Evolutionary conservation across 1,139 yeast species (phyloP), one percentile per base, ranked within the genome.

Genomic region (Kazachstania sp.): DNA sequence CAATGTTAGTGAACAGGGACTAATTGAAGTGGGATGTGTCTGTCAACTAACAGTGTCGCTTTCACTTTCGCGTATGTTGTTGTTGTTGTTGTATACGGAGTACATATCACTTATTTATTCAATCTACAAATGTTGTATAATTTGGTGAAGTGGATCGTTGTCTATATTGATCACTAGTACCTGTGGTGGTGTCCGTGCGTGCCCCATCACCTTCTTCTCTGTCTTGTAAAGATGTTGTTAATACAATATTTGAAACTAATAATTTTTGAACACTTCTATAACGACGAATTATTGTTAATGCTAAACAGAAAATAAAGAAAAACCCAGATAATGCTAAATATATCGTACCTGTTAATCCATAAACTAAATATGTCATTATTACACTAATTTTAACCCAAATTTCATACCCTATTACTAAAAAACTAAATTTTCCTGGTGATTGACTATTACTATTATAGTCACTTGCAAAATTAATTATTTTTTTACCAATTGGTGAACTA

Each of bases 261-360:
- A 61, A 50, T 18, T 49, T 41, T 20, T 53, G 59, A 9, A 58
- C 57, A 13, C 51, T 54, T 44, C 56, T 55, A 46, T 62, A 63
- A 35, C 65, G 49, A 41, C 63, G 54, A 5, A 55, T 43, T 16
- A 57, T 43, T 3, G 65, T 59, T 9, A 61, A 48, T 6, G 54
- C 51, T n/a, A 61, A 44, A 40, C 66, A 61, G 13, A 61, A 47
- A 11, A 56, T 44, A 45, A 63, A 63, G 55, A 62, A 62, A 44
- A 59, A 56, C 2, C 57, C 57, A 2, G 63, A 58, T 41, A 59
- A 49, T 32, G 55, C 49, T 35, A 62, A 44, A 45, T 61, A 61
- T 1, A 54, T 34, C 13, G 66, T 59, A 2, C 65, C 63, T 9
- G 58, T 53, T 3, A 61, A 44, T 2, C 66, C 66, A 45, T 63